phyloP scores from a whole-genome alignment of 768 basidiomycete genomes.

The Serendipita sp. region DNA sequence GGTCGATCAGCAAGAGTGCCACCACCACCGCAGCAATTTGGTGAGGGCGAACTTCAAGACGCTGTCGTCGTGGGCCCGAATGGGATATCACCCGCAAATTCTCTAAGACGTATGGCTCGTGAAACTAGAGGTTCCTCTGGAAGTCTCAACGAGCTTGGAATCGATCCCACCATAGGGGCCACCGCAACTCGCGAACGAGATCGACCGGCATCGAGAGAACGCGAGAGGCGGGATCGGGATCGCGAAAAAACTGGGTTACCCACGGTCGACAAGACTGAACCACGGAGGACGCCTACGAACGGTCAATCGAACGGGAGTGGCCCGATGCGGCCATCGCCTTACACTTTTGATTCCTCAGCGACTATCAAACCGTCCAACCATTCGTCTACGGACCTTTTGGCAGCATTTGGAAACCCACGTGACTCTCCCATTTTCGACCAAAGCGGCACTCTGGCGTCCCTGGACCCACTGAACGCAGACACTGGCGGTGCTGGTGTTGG shows the following conservation, averaged over 20 bases:
- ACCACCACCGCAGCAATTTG: not conserved
- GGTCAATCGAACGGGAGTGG: not conserved
- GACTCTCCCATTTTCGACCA: not conserved
- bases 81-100: not conserved
- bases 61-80: not conserved
- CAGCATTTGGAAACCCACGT: not conserved
- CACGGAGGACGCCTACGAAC: conserved; percentile 1
- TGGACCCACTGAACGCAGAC: not conserved
- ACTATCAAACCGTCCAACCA: not conserved
- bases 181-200: not conserved
- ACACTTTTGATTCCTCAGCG: not conserved
- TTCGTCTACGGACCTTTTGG: not conserved
- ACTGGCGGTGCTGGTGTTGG: no score
- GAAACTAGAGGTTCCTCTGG: not conserved
- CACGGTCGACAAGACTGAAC: not conserved
- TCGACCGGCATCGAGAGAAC: not conserved
- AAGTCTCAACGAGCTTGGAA: conserved; percentile 1
- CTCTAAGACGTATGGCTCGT: not conserved
- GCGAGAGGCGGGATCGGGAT: not conserved
- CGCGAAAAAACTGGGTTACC: not conserved
- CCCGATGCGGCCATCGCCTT: not conserved
- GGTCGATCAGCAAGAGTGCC: not conserved
- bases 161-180: not conserved
- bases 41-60: not conserved
- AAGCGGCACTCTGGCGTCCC: not conserved